These are phyloP conservation scores for Candida xiaguanensis DNA, from an alignment of 805 yeast genomes.

Conservation along the genomic window DNA sequence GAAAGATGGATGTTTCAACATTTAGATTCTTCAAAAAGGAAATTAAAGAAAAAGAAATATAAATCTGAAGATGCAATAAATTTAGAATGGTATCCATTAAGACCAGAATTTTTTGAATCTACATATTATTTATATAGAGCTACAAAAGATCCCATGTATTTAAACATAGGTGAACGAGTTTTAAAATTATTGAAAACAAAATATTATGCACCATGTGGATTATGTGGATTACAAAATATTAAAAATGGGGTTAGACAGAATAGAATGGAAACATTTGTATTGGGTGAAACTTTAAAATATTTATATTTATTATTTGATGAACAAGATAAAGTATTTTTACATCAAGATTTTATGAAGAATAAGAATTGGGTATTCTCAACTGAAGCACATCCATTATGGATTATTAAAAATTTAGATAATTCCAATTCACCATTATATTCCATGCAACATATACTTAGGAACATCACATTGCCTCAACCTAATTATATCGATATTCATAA, in stretches of 20 bases:
- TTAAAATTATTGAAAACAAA: slow-evolving; percentile 50
- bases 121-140: slow-evolving; percentile 81
- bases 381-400: slow-evolving; percentile 91
- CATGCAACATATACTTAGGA: too few species aligned
- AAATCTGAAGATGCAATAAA: slow-evolving; percentile 29
- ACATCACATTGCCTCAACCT: slow-evolving; percentile 16
- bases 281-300: slow-evolving; percentile 85
- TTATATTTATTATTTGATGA: slow-evolving; percentile 75
- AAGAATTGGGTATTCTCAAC: slow-evolving; percentile 68
- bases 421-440: slow-evolving; percentile 2
- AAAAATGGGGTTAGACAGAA: slow-evolving; percentile 60
- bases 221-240: slow-evolving; percentile 71
- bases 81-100: slow-evolving; percentile 85
- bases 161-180: slow-evolving; percentile 69
- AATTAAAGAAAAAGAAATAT: background rate
- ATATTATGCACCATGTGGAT: slow-evolving; percentile 70
- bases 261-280: slow-evolving; percentile 88
- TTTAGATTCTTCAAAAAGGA: slow-evolving; percentile 7
- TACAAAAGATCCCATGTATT: slow-evolving; percentile 79
- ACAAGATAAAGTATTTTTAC: slow-evolving; percentile 44
- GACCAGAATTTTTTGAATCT: slow-evolving; percentile 91
- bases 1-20: slow-evolving; percentile 68
- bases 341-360: slow-evolving; percentile 23
- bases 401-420: slow-evolving; percentile 25
- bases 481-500: background rate